phyloP scores from a whole-genome alignment of 148 eudicot genomes.

The Amaranthus hypochondriacus region DNA sequence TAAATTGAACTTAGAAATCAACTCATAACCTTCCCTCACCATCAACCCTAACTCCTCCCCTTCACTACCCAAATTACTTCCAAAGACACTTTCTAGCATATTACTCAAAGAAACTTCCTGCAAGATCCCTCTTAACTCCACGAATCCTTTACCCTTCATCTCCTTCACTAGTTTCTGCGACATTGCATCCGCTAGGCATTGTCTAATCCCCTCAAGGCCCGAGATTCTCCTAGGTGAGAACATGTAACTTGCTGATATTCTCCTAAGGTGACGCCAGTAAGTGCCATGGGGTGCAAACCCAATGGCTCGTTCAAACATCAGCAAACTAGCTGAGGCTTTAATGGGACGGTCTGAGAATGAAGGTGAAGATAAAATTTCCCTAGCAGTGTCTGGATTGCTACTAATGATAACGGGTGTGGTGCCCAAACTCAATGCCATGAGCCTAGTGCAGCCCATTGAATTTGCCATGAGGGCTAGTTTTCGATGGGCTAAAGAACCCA shows the following conservation, averaged over 20 bases:
- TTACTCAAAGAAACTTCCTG: slow-evolving; percentile 50
- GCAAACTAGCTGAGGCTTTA: slow-evolving; percentile 49
- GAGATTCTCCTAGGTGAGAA: slow-evolving; percentile 65
- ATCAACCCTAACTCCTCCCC: slow-evolving; percentile 47
- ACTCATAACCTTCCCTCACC: slow-evolving; percentile 76
- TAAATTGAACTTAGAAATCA: slow-evolving; percentile 56
- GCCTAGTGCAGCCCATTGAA: slow-evolving; percentile 40
- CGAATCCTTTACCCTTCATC: slow-evolving; percentile 40
- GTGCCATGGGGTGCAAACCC: slow-evolving; percentile 67
- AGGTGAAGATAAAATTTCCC: slow-evolving; percentile 50
- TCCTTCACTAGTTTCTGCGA: slow-evolving; percentile 27
- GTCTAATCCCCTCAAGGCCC: slow-evolving; percentile 44
- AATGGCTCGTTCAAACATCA: slow-evolving; percentile 80
- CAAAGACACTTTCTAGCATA: slow-evolving; percentile 69
- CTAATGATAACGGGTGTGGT: slow-evolving; percentile 51
- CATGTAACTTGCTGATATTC: slow-evolving; percentile 49
- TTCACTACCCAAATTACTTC: slow-evolving; percentile 38
- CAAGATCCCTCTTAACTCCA: slow-evolving; percentile 50
- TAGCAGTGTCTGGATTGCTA: slow-evolving; percentile 69
- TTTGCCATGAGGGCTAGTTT: slow-evolving; percentile 52
- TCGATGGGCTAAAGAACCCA: slow-evolving; percentile 56
- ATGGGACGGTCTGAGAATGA: slow-evolving; percentile 69
- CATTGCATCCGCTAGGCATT: slow-evolving; percentile 43
- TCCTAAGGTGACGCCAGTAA: slow-evolving; percentile 61
- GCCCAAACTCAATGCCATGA: slow-evolving; percentile 75